Base-by-base conservation (phyloP, 2,329 filamentous ascomycete genomes). In the Juglanconis juglandina region DNA sequence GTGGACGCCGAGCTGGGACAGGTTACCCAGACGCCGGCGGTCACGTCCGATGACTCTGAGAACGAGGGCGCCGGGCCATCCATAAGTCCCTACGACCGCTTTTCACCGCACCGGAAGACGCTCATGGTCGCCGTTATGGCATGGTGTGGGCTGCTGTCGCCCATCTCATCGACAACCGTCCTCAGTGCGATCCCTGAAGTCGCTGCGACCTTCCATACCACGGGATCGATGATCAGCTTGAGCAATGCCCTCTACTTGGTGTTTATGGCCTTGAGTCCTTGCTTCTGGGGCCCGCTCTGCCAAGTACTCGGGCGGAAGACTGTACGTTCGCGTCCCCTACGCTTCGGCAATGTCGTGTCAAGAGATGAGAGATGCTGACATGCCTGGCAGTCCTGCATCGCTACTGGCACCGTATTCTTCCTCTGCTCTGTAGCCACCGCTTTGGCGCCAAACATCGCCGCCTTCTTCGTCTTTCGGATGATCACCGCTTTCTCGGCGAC, bases 381-480 rank as follows among this genome's bases (percentile, higher is more conserved):
- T 41, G 11, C 46, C 8, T 65, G 85, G 83, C 79, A 85, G 7
- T 86, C 83, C 37, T 73, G 90, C 10, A 71, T 79, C 6, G 30
- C 52, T 5, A 59, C 58, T 3, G 58, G 58, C 13, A 87, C 87
- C 9, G 83, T 85, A 0, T 71, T 81, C 0, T 75, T 90, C 1
- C 91, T 93, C 1, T 88, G 89, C 67, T 90, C 85, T n/a, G 77
- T 91, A 35, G 90, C 87, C 34, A 90, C 89, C 0, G 88, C 90
- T 0, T 72, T 92, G 11, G 82, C 90, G 3, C 89, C 89, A 0
- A 89, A 91, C 65, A 76, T 94, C 24, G 82, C 81, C 1, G 76
- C 84, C 0, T 94, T 91, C 71, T 91, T 90, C 69, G 78, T 91
- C 54, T 91, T 93, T 69, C 84, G 90, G 6, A 84, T 90, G 51